Evolutionary conservation across 805 yeast genomes (phyloP), one percentile per base, ranked within the genome.

Genomic region (Isabelozyma rhagii): DNA sequence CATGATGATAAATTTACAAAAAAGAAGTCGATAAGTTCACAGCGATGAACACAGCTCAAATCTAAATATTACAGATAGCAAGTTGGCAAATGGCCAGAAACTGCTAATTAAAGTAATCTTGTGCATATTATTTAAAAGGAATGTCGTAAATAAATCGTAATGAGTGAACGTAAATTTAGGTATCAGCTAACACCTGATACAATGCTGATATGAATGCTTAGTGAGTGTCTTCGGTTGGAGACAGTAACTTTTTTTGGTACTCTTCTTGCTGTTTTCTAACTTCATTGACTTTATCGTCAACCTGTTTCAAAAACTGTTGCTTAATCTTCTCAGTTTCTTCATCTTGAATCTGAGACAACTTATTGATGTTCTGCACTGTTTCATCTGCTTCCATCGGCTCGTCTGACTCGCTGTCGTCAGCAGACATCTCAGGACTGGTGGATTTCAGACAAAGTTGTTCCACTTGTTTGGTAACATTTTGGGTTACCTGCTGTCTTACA

Each of bases 381-480:
- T 15, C 14, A 31, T 43, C 38, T 9, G 25, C 25, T 43, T 43
- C 45, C n/a, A 8, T 17, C 15, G 9, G 17, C 2, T 14, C 8
- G 10, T 15, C 43, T 5, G 25, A 14, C 10, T 15, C 28, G 6
- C 43, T 18, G 10, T 39, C 41, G 14, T 14, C 17, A 4, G 17
- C 15, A 11, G 41, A 39, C 21, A 34, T 41, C 1, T 42, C 54
- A 18, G 62, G 62, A 17, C 61, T 56, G 4, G 40, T 55, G 8
- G 59, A 50, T 46, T 52, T 54, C 39, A 53, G 52, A 43, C 60
- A 56, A 7, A 60, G 51, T 45, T 56, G 53, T 47, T 61, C 61
- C 13, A 67, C 68, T 51, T 68, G 72, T 41, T 55, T 59, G 45
- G 61, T 61, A 21, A 67, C 71, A 41, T 62, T 63, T 41, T 66